Evolutionary conservation across 768 basidiomycete species (phyloP).

Genomic region (Lactarius hatsudake): DNA sequence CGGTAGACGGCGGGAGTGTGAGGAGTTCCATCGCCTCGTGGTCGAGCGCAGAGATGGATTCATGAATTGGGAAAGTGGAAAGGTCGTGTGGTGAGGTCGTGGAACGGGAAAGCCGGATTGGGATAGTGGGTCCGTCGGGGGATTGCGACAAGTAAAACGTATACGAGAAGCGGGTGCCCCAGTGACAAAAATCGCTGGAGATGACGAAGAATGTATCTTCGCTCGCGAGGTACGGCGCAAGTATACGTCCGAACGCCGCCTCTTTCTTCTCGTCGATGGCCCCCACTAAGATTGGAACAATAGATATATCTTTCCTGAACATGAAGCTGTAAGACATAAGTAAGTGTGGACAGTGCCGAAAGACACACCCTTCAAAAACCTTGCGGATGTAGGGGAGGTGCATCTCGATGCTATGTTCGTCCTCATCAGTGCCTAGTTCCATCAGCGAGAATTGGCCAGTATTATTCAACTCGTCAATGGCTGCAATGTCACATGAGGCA

Average conservation of each 20-base stretch:
- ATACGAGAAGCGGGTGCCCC: slow-evolving; percentile 86
- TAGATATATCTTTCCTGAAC: slow-evolving; percentile 63
- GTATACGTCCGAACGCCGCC: slow-evolving; percentile 57
- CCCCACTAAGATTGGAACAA: slow-evolving; percentile 92
- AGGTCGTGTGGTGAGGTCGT: slow-evolving; percentile 38
- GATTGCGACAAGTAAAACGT: slow-evolving; percentile 80
- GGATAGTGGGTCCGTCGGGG: slow-evolving; percentile 44
- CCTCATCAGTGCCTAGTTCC: slow-evolving; percentile 70
- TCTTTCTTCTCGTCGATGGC: slow-evolving; percentile 62
- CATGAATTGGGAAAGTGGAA: slow-evolving; percentile 63
- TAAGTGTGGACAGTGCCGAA: not conserved
- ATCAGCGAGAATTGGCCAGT: slow-evolving; percentile 73
- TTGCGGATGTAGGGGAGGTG: slow-evolving; percentile 90
- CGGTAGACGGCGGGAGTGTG: slow-evolving; percentile 52
- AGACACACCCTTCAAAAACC: slow-evolving; percentile 69
- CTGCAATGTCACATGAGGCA: slow-evolving; percentile 38
- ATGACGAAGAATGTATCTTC: slow-evolving; percentile 85
- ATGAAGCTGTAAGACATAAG: not conserved
- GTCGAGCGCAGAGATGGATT: slow-evolving; percentile 82
- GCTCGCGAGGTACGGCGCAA: slow-evolving; percentile 77
- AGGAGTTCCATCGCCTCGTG: slow-evolving; percentile 80
- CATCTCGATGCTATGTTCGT: slow-evolving; percentile 98
- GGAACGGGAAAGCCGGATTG: slow-evolving; percentile 50
- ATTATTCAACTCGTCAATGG: slow-evolving; percentile 57
- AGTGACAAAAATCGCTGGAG: slow-evolving; percentile 98